Percentiles rank a stretch among this genome's conserved stretches.
Evolutionary conservation across 495 filamentous ascomycete genomes (phyloP).

Genomic region (Hypoxylon fragiforme): DNA sequence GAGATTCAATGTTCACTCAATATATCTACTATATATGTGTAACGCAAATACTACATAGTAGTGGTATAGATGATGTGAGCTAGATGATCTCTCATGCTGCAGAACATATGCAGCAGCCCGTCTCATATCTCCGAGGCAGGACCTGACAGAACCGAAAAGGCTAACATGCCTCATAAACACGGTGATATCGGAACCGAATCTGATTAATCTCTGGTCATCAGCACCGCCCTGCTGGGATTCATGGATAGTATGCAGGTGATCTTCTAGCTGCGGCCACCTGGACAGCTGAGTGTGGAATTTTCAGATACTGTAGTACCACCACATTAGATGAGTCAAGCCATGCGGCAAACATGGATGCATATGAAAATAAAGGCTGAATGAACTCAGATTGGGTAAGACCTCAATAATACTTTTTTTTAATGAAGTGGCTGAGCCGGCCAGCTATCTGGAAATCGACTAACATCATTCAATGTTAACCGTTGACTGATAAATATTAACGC

Average conservation of each 20-base stretch:
- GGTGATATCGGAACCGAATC: constrained; percentile 3
- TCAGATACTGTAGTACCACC: too few species aligned
- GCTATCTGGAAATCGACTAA: neutral
- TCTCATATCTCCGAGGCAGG: constrained; percentile 1
- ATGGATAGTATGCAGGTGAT: constrained; percentile 15
- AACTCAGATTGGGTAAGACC: too few species aligned
- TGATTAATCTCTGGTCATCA: constrained; percentile 3
- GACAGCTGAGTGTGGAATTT: too few species aligned
- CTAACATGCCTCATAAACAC: neutral
- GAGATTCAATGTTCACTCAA: too few species aligned
- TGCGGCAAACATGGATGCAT: too few species aligned
- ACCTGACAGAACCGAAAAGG: neutral
- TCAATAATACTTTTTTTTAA: neutral
- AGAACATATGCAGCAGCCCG: constrained; percentile 16
- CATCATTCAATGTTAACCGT: neutral
- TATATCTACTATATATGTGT: too few species aligned
- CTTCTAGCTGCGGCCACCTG: constrained; percentile 13
- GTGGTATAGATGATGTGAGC: too few species aligned
- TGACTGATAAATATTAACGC: neutral
- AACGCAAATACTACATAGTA: too few species aligned
- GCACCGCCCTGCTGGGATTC: constrained; percentile 12
- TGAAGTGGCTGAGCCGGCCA: constrained; percentile 21
- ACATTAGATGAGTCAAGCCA: constrained; percentile 20
- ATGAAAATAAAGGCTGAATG: constrained; percentile 26
- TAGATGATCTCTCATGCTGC: too few species aligned